Evolutionary conservation across 73 alveolate genomes (phyloP), one percentile per base, ranked within the genome.

Genomic region (Paramecium bursaria): DNA sequence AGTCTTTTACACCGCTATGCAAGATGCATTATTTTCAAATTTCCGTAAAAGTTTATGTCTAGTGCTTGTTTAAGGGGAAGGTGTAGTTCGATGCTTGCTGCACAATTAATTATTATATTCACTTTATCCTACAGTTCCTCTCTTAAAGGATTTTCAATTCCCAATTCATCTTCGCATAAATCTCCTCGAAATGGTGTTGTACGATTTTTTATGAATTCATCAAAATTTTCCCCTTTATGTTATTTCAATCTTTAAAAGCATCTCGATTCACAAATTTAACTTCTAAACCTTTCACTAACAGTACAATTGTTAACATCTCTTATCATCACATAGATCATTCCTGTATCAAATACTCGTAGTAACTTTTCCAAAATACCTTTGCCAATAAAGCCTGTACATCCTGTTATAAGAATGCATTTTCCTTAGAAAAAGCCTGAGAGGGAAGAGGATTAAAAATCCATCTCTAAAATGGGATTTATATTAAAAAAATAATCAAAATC

Each of bases 21-120:
- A 7, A 92, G 87, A 19, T 92, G 77, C 26, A 92, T 42, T 42
- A 92, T 85, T 31, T 87, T 74, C 31, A 91, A 57, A 1, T 92
- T 86, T 11, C 97, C 97, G 48, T 86, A 52, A 44, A 89, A 91
- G 75, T 92, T 92, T 0, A 91, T 88, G 47, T 88, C 88, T 21
- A 91, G 42, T 21, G 97, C 95, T 48, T 87, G 77, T 44, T 87
- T 93, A 11, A 92, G 80, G 42, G 90, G 75, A 42, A 91, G 74
- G 46, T 90, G 73, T 60, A 91, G 91, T n/a, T 91, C 97, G 48
- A 88, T 91, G 46, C 88, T 50, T 9, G 95, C 97, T 21, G 97
- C 97, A 61, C 93, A 77, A 73, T 92, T 87, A 4, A 91, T 67
- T 44, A 92, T 91, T 49, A 92, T 75, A 89, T 90, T 91, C 13